Evolutionary conservation across 352 stramenopile species (phyloP), one percentile per base, ranked within the genome.

Genomic region (Globisporangium mamillatum): DNA sequence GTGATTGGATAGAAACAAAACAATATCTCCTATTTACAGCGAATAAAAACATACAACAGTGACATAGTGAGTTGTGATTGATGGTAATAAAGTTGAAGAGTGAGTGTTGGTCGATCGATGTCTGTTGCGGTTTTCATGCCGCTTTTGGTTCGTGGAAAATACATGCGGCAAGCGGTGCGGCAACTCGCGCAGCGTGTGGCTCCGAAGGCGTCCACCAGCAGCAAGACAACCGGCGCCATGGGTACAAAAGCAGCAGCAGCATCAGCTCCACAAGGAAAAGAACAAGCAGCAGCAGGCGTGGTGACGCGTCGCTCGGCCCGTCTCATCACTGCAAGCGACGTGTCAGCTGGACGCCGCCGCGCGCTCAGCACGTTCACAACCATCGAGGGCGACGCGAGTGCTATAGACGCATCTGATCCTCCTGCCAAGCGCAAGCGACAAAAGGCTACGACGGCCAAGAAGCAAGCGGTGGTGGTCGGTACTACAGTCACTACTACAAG

Each of bases 281-380:
- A 32, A 32, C 29, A 32, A 32, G 32, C 32, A 36, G 41, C 10
- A 57, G 25, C 36, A 29, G 24, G 20, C 1, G 18, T 44, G 8
- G 27, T 8, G 36, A 50, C 14, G n/a, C 64, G 64, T 52, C 64
- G 64, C 56, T 69, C 64, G 50, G 64, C 56, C 44, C 64, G 56
- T 59, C 56, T 69, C 29, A 34, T 56, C 27, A 24, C 36, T 25
- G 55, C 41, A n/a, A 32, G 27, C 9, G 44, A 34, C 20, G 38
- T 12, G 14, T 34, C 55, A 25, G 29, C 61, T n/a, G 20, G 29
- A 1, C 48, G 14, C 20, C 22, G 48, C 46, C 48, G 48, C 32
- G 27, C 48, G 12, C 46, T 60, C 41, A 66, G 48, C 48, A 66
- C 48, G 22, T 22, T 6, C 1, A 22, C 61, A 10, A 9, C 60